Conservation (phyloP, 106 monocot species). For the Hemerocallis citrina region DNA sequence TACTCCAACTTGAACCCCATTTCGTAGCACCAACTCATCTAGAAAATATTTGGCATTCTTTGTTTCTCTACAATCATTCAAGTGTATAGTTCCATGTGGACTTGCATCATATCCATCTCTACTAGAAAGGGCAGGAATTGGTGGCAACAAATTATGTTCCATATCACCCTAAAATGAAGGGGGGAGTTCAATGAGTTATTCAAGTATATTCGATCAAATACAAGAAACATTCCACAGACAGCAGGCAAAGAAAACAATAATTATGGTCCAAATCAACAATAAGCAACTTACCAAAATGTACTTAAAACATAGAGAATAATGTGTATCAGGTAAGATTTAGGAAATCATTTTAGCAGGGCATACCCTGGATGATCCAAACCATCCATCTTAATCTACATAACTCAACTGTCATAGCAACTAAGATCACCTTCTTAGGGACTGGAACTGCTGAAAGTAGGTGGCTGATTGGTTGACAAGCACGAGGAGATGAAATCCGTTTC, state of each 20-base stretch:
- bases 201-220: neutral
- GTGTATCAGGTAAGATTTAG: too few species aligned
- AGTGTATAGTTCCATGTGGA: slow-evolving; percentile 18
- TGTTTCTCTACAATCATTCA: slow-evolving; percentile 12
- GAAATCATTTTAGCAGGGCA: too few species aligned
- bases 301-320: too few species aligned
- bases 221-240: neutral
- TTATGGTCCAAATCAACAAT: neutral
- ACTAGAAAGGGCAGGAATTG: slow-evolving; percentile 14
- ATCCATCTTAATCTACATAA: neutral
- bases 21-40: slow-evolving; percentile 34
- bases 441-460: too few species aligned
- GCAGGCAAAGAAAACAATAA: neutral
- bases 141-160: slow-evolving; percentile 11
- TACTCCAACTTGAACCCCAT: slow-evolving; percentile 22
- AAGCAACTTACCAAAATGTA: too few species aligned
- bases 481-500: too few species aligned
- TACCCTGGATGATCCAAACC: neutral
- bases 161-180: slow-evolving; percentile 11
- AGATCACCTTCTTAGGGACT: too few species aligned
- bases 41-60: slow-evolving; percentile 27
- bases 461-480: too few species aligned
- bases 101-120: neutral
- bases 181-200: neutral
- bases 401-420: too few species aligned